Conservation (phyloP, 768 basidiomycete species). For the Russula brevipes region DNA sequence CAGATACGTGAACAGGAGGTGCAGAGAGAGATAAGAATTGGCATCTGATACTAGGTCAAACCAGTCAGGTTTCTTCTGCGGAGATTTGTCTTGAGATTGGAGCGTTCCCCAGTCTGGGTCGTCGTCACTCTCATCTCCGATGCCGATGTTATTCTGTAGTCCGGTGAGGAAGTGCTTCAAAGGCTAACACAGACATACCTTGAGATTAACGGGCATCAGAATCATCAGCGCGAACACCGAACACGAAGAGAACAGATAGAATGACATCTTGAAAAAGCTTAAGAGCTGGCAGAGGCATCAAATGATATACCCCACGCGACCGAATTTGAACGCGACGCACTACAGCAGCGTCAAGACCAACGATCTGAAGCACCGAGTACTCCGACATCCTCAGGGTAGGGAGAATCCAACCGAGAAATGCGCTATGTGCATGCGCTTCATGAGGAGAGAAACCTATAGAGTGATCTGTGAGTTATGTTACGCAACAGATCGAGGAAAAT, state of each 20-base stretch:
- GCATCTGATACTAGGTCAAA: constrained; percentile 87
- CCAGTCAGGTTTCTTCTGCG: constrained; percentile 48
- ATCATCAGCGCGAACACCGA: constrained; percentile 75
- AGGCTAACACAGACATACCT: constrained; percentile 44
- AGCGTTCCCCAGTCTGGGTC: constrained; percentile 28
- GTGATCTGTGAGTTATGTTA: constrained; percentile 9
- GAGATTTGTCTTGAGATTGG: constrained; percentile 28
- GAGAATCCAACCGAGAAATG: constrained; percentile 94
- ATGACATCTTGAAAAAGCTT: constrained; percentile 93
- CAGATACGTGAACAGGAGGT: constrained; percentile 90
- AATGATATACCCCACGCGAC: background rate
- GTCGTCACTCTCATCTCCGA: constrained; percentile 47
- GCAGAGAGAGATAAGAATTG: constrained; percentile 81
- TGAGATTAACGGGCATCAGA: constrained; percentile 95
- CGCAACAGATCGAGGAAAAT: constrained; percentile 22
- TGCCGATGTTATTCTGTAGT: constrained; percentile 77
- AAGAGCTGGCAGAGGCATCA: constrained; percentile 55
- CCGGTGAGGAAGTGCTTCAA: constrained; percentile 31
- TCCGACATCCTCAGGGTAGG: constrained; percentile 89
- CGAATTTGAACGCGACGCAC: constrained; percentile 43
- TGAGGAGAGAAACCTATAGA: constrained; percentile 82
- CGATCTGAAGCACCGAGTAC: constrained; percentile 90
- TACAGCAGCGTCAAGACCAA: constrained; percentile 94
- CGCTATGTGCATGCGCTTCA: constrained; percentile 80
- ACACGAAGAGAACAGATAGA: constrained; percentile 84